Evolutionary conservation across 768 basidiomycete species (phyloP).

Genomic region (Boletus huronensis): DNA sequence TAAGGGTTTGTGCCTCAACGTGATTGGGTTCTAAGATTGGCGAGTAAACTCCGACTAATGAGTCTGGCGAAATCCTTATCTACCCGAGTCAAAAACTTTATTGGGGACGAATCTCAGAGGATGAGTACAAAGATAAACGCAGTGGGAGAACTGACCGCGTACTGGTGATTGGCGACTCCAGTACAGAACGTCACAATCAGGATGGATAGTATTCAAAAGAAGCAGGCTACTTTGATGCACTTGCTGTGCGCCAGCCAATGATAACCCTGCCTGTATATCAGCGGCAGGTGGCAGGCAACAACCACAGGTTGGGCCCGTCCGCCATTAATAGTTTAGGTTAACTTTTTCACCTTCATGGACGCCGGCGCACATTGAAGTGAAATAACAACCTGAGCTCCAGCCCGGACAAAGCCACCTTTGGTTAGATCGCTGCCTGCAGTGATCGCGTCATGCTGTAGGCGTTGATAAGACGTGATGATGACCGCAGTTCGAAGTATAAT

Average conservation of each 20-base stretch:
- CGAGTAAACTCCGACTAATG: constrained; percentile 6
- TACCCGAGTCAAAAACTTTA: background rate
- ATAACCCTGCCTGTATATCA: no score
- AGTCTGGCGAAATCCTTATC: constrained; percentile 20
- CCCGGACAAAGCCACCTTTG: background rate
- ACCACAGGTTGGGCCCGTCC: background rate
- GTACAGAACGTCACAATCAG: background rate
- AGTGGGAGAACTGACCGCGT: background rate
- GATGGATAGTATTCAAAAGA: background rate
- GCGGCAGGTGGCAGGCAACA: background rate
- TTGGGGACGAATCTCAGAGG: background rate
- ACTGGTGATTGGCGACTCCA: background rate
- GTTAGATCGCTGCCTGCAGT: background rate
- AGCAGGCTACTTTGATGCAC: background rate
- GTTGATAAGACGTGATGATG: background rate
- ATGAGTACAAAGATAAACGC: background rate
- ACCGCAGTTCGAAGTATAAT: background rate
- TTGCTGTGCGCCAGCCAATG: background rate
- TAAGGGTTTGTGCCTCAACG: constrained; percentile 8
- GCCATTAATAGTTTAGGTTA: background rate
- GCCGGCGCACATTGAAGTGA: background rate
- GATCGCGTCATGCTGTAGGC: background rate
- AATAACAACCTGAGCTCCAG: background rate
- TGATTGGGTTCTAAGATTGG: constrained; percentile 1
- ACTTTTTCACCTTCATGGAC: background rate